Base-by-base conservation (phyloP, 108 stramenopile genomes). In the Cyclotella choctawhatcheeana region DNA sequence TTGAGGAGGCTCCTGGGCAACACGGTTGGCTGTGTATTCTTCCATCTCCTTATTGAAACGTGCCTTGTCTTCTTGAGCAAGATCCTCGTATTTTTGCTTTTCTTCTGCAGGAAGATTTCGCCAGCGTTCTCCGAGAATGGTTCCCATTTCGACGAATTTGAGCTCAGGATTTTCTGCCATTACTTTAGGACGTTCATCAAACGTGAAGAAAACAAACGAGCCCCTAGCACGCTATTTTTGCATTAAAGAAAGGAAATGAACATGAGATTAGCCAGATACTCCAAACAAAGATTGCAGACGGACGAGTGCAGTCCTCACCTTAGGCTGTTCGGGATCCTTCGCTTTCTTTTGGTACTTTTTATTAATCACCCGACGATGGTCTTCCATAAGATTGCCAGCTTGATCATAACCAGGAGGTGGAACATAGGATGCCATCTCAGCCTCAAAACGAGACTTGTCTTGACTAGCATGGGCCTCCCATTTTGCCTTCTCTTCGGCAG, bases 61-160 rank as follows among this genome's bases (percentile, higher is more conserved):
- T 26, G 79, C 61, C 69, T 96, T 97, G 84, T 96, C 97, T 64
- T 88, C 80, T 35, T 81, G 73, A 5, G 95, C 95, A 82, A 91
- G 70, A 22, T 91, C 92, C 69, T 97, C 93, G 66, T 88, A 98
- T 17, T 86, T 82, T 55, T 83, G 88, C 73, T 91, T 96, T 43
- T 92, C 89, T 44, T 89, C 90, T 16, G 87, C 84, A 10, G 90
- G 80, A 71, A 98, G 79, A 21, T 84, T 85, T 20, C 94, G 64
- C 97, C 97, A 98, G 48, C 92, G 86, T 64, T 94, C 95, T 8
- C 97, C 97, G 27, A 97, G 70, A 51, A 96, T 77, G 63, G 89
- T 93, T 32, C 91, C 90, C 58, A 98, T 81, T 34, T 98, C 97
- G 3, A 94, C 91, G 79, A 96, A 88, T 82, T 94, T 96, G 70